These are phyloP conservation scores for Solanum hybrid DNA, from an alignment of 305 asterid genomes.

Conservation along the genomic window DNA sequence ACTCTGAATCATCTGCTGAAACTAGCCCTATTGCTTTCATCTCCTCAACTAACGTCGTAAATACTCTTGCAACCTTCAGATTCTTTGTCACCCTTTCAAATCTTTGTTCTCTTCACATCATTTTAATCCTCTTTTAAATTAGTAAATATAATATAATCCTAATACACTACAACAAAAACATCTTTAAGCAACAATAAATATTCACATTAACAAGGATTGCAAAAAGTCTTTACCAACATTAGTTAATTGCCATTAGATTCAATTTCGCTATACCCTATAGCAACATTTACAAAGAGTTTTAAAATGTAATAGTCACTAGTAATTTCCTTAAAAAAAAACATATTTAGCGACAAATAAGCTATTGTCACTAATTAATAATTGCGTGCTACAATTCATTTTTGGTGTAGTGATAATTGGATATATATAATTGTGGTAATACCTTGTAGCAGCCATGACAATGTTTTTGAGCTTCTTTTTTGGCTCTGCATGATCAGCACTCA, in stretches of 20 bases:
- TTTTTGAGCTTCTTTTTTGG: constrained; percentile 77
- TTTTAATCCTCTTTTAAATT: too few species aligned
- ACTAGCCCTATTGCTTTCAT: too few species aligned
- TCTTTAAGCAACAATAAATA: background rate
- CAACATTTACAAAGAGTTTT: background rate
- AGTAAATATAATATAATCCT: background rate
- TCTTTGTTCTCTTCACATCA: too few species aligned
- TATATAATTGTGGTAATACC: constrained; percentile 29
- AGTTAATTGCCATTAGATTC: background rate
- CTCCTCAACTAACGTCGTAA: too few species aligned
- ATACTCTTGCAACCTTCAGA: too few species aligned
- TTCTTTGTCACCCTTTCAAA: too few species aligned
- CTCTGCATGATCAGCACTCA: constrained; percentile 58
- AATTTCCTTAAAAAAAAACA: background rate
- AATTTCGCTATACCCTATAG: background rate
- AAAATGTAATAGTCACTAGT: background rate
- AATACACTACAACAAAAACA: background rate
- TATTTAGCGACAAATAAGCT: too few species aligned
- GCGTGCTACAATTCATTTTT: background rate
- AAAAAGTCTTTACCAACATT: background rate
- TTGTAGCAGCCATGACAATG: constrained; percentile 89
- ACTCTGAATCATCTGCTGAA: too few species aligned
- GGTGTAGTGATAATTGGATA: background rate
- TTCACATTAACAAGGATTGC: background rate
- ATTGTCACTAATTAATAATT: background rate